These are phyloP conservation scores for Amanita exitialis DNA, from an alignment of 768 basidiomycete species.

Conservation along the genomic window DNA sequence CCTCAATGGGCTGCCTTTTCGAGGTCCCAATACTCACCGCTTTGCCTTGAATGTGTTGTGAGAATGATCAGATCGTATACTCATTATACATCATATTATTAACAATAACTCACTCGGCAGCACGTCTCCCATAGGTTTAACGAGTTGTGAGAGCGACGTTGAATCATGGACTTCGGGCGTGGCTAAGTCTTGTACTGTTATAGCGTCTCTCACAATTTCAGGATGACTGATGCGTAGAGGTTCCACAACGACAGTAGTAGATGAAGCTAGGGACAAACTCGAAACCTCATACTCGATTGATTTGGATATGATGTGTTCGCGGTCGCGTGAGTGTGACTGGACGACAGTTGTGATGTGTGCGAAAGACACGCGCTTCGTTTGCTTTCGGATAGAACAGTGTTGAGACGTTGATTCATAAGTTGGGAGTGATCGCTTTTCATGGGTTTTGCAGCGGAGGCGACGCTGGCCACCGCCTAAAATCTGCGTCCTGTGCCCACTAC, in stretches of 20 bases:
- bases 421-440: not conserved
- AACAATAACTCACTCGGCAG: not conserved
- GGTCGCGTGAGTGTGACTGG: constrained; percentile 10
- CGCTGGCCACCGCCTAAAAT: not conserved
- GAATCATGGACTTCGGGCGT: not conserved
- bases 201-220: not conserved
- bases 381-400: constrained; percentile 6
- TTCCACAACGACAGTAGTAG: not conserved
- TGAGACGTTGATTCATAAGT: not conserved
- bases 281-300: not conserved
- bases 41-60: not conserved
- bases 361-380: constrained; percentile 10
- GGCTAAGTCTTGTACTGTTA: not conserved
- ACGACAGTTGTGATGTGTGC: constrained; percentile 5
- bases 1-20: not conserved
- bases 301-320: not conserved
- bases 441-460: not conserved
- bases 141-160: not conserved
- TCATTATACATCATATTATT: not conserved
- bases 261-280: not conserved
- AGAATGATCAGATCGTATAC: not conserved
- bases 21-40: not conserved
- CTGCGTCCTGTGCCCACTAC: not conserved
- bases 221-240: not conserved
- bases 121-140: not conserved